Evolutionary conservation across 2,329 filamentous ascomycete genomes (phyloP).

Genomic region (Colletotrichum cuscutae): DNA sequence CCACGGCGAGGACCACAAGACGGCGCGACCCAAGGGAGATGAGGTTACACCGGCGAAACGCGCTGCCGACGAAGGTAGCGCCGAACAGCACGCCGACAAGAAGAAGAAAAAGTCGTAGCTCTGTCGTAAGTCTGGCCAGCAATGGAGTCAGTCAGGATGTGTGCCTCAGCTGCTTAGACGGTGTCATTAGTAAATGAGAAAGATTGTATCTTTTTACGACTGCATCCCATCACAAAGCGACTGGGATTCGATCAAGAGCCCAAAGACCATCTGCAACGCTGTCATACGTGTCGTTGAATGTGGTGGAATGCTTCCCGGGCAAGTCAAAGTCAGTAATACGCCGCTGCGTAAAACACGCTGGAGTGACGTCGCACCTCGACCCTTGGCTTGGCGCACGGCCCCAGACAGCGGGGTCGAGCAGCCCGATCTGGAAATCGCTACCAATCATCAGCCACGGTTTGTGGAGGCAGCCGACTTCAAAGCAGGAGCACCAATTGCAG

Average conservation of each 20-base stretch:
- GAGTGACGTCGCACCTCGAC: not conserved
- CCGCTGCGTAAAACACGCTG: conserved; percentile 26
- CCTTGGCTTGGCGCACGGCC: not conserved
- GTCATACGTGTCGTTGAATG: too few relatives aligned
- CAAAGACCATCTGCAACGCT: too few relatives aligned
- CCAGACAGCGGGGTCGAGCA: not conserved
- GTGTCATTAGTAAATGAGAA: too few relatives aligned
- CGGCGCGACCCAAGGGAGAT: conserved; percentile 13
- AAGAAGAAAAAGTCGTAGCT: conserved; percentile 18
- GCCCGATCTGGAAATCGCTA: not conserved
- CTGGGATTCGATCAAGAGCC: too few relatives aligned
- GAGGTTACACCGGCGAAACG: conserved; percentile 34
- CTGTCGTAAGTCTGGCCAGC: too few relatives aligned
- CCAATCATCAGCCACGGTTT: not conserved
- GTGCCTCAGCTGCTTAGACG: too few relatives aligned
- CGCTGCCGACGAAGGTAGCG: conserved; percentile 32
- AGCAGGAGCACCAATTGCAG: not conserved
- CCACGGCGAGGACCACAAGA: conserved; percentile 38
- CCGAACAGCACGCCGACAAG: conserved; percentile 34
- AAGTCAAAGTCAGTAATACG: conserved; percentile 14
- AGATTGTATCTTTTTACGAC: too few relatives aligned
- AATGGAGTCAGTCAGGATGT: too few relatives aligned
- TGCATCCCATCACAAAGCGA: not conserved
- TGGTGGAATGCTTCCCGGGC: too few relatives aligned
- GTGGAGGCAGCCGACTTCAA: conserved; percentile 3